Base-by-base conservation (phyloP, 2,329 filamentous ascomycete species). In the Cordyceps fumosorosea region DNA sequence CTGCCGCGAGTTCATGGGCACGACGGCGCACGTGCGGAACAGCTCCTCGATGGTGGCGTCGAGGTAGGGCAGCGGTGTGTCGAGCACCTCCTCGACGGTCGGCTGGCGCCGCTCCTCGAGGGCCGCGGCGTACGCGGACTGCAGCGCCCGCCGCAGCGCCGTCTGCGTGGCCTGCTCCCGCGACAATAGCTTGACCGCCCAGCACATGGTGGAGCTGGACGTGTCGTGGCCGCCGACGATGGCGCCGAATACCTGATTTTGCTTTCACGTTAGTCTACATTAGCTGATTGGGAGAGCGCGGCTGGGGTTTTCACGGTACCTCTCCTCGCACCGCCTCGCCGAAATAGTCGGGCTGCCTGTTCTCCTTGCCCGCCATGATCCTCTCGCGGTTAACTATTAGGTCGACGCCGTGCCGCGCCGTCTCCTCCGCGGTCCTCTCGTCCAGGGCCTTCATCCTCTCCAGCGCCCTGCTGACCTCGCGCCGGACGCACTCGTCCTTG, bases 1-100 rank as follows among this genome's bases (percentile, higher is more conserved):
- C 55, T 70, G 64, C 0, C 74, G 69, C 0, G 69, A 53, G 0
- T 74, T 64, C 2, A 70, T 55, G 0, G 71, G 62, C 1, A 70
- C 69, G 8, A 69, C 66, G 3, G 68, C 66, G 1, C 68, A 64
- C 22, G 66, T 53, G 1, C 77, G 71, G 0, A 77, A 65, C 0
- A 70, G 66, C 62, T 79, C 75, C 58, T 77, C 74, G 1, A 77
- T 64, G 2, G 72, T 67, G 5, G 74, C 75, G 42, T 77, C 75
- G 0, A 77, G 69, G 63, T 75, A 76, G 0, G 72, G 71, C 1
- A 74, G 64, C 0, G 67, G 63, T 3, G 67, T 56, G n/a, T 57
- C 58, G 0, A 62, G 62, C 10, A 76, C 69, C 64, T 76, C 75
- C 1, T 65, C 37, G 1, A 67, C 64, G 0, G 66, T 68, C 1